Evolutionary conservation across 305 asterid genomes (phyloP), one percentile per base, ranked within the genome.

Genomic region (Plantago lanceolata): DNA sequence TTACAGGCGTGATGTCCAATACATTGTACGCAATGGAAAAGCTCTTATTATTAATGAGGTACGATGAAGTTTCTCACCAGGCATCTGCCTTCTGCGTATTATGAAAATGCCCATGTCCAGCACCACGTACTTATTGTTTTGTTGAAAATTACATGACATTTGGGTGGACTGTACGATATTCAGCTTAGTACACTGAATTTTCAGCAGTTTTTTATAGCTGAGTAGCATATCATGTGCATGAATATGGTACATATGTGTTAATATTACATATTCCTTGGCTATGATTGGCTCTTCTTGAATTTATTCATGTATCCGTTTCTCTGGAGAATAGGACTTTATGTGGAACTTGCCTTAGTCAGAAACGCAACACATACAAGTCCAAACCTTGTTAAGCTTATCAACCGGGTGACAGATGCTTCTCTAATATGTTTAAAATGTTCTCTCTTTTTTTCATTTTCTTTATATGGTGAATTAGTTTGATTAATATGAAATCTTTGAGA

Each of bases 31-130:
- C 76, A 81, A 82, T 59, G 96, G 95, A 66, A 85, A 85, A 81
- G 97, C 96, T 81, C 83, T 94, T 67, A 88, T 94, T 76, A 82
- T 94, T 68, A 90, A 90, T 20, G 97, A 94, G 97, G 99, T 93
- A 82, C 53, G 24, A 58, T 71, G 43, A 71, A 71, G n/a, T 51
- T 67, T 53, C 49, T 24, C 18, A 53, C 15, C 55, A 43, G 33
- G 47, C 48, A 57, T 26, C 51, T 64, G 26, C 60, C 50, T 18
- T 26, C 61, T 56, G 35, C 48, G 31, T 61, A 51, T 18, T 54
- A 31, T 44, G 4, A 59, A 12, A 60, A 18, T 24, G 11, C 14
- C 45, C 40, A 40, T 40, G 45, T 8, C 16, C 15, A 0, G 45
- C 45, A 40, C 45, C 45, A 9, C 11, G 45, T 11, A 40, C 45